These are phyloP conservation scores for Porodaedalea pini DNA, from an alignment of 1,284 basidiomycete genomes.

Conservation along the genomic window DNA sequence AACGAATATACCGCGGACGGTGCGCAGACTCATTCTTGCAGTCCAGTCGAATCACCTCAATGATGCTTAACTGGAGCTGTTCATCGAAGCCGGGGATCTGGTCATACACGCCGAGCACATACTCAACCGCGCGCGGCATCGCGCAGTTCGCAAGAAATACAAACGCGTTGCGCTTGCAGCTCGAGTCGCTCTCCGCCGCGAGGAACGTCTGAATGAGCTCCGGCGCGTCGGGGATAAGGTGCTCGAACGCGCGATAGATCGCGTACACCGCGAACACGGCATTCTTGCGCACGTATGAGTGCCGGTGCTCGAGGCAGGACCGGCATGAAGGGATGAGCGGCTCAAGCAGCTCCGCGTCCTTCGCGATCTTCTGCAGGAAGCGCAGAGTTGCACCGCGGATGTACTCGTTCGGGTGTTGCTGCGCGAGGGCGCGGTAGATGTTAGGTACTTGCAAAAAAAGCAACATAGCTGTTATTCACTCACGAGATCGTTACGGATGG, in stretches of 20 bases:
- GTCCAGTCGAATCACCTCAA: conserved; percentile 92
- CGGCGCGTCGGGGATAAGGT: conserved; percentile 94
- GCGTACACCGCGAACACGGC: conserved; percentile 95
- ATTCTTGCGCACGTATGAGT: conserved; percentile 98
- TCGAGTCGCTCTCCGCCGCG: conserved; percentile 93
- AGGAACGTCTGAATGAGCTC: conserved; percentile 98
- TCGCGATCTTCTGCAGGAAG: conserved; percentile 93
- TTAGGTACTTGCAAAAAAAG: background rate
- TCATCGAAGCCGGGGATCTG: conserved; percentile 86
- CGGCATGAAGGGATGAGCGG: conserved; percentile 93
- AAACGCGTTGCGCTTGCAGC: conserved; percentile 97
- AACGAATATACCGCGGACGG: conserved; percentile 85
- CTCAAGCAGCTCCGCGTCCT: conserved; percentile 93
- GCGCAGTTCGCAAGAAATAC: conserved; percentile 90
- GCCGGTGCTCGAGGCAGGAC: conserved; percentile 94
- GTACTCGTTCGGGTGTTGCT: conserved; percentile 99
- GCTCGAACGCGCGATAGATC: conserved; percentile 92
- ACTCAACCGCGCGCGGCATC: conserved; percentile 89
- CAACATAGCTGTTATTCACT: background rate
- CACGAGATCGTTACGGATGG: conserved; percentile 20
- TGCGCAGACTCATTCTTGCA: conserved; percentile 82
- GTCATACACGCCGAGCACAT: conserved; percentile 84
- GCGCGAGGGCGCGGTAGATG: background rate
- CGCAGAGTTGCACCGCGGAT: conserved; percentile 96
- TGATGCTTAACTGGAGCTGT: conserved; percentile 92